phyloP scores from a whole-genome alignment of 1,284 basidiomycete genomes.

The Phellopilus nigrolimitatus region DNA sequence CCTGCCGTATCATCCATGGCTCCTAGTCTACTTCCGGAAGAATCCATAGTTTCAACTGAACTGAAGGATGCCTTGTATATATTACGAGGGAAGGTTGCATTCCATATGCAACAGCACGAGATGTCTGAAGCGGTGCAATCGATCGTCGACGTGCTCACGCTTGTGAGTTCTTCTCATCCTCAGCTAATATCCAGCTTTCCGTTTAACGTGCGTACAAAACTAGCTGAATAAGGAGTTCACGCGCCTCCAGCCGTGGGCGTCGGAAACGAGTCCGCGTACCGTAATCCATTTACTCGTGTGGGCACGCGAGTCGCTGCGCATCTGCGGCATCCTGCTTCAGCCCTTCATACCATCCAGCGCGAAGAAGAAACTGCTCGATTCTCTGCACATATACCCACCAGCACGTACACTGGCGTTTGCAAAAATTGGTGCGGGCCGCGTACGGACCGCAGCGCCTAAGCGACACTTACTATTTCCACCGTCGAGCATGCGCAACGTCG shows the following conservation, averaged over 20 bases:
- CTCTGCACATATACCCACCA: conserved; percentile 32
- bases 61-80: conserved; percentile 21
- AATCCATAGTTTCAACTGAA: conserved; percentile 10
- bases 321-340: conserved; percentile 68
- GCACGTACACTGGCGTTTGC: conserved; percentile 11
- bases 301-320: conserved; percentile 65
- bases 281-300: conserved; percentile 46
- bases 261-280: conserved; percentile 36
- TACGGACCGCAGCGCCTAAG: conserved; percentile 2
- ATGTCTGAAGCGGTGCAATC: conserved; percentile 42
- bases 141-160: conserved; percentile 39
- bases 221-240: conserved; percentile 64
- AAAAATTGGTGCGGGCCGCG: conserved; percentile 10
- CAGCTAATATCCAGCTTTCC: too few relatives aligned
- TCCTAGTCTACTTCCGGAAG: conserved; percentile 20
- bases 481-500: not conserved
- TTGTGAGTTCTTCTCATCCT: conserved; percentile 3
- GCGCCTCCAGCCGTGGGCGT: conserved; percentile 64
- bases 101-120: conserved; percentile 35
- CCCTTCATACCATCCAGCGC: conserved; percentile 77
- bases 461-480: conserved; percentile 3
- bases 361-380: conserved; percentile 55
- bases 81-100: conserved; percentile 34
- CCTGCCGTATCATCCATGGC: conserved; percentile 7
- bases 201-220: too few relatives aligned